phyloP scores from a whole-genome alignment of 768 basidiomycete species.

The Cyathus striatus region DNA sequence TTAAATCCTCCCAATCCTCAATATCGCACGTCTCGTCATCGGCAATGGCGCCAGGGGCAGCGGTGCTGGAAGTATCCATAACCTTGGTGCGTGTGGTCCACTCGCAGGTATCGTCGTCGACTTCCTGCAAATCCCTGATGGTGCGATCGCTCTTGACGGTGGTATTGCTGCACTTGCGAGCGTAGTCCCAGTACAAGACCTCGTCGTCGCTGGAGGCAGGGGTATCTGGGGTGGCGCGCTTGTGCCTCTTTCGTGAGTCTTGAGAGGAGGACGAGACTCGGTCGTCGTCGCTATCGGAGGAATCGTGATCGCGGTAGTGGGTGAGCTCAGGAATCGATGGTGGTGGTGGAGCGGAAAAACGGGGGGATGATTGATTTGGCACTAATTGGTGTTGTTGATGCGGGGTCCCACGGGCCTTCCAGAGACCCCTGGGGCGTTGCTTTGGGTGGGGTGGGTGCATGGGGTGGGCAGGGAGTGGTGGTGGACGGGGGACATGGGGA shows the following conservation, averaged over 20 bases:
- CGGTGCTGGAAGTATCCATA: slow-evolving; percentile 36
- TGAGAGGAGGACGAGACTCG: background rate
- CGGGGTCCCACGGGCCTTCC: slow-evolving; percentile 37
- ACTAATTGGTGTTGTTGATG: slow-evolving; percentile 8
- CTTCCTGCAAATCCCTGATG: background rate
- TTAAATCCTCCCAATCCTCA: slow-evolving; percentile 66
- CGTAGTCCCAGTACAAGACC: slow-evolving; percentile 28
- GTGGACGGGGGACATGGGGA: slow-evolving; percentile 10
- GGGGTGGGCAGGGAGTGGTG: slow-evolving; percentile 12
- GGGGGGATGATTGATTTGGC: slow-evolving; percentile 5
- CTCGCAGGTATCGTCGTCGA: slow-evolving; percentile 1
- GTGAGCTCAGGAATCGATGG: slow-evolving; percentile 5
- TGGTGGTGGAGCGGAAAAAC: slow-evolving; percentile 6
- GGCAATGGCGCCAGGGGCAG: slow-evolving; percentile 13
- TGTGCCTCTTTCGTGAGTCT: background rate
- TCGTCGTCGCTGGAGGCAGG: slow-evolving; percentile 9
- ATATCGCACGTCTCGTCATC: slow-evolving; percentile 20
- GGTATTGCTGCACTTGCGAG: slow-evolving; percentile 19
- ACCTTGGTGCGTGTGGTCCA: slow-evolving; percentile 28
- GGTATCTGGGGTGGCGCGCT: background rate
- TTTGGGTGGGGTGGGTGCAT: slow-evolving; percentile 14
- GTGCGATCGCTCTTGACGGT: background rate
- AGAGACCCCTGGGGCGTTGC: slow-evolving; percentile 34
- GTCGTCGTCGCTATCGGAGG: slow-evolving; percentile 11
- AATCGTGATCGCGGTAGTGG: slow-evolving; percentile 14